Percentiles rank a stretch among this genome's conserved stretches.
These are phyloP conservation scores for Silene latifolia DNA, from an alignment of 148 eudicot genomes.

Conservation along the genomic window DNA sequence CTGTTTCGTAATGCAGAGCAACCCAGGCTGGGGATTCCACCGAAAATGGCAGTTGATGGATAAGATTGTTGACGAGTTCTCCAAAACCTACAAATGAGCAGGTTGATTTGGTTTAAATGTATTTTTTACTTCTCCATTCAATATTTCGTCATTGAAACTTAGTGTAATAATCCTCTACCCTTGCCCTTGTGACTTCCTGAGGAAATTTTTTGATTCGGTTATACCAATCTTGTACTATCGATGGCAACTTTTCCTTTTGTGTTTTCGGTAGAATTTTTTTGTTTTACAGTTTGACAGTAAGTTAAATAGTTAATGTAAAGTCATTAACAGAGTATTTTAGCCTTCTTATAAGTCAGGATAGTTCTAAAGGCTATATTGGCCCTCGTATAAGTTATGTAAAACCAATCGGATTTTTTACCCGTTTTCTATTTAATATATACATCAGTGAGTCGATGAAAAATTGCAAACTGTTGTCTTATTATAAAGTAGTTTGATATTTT, in stretches of 20 bases:
- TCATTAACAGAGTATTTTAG: not conserved
- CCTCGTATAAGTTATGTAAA: no score
- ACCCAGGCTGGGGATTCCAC: slow-evolving; percentile 96
- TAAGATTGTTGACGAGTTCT: slow-evolving; percentile 58
- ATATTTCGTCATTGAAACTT: not conserved
- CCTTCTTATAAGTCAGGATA: no score
- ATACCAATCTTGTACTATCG: not conserved
- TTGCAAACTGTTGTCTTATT: no score
- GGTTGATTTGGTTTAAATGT: slow-evolving; percentile 1
- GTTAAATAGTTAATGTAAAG: not conserved
- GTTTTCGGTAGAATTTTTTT: not conserved
- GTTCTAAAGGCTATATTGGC: no score
- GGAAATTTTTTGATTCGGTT: not conserved
- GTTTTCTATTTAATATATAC: no score
- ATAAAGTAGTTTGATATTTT: no score
- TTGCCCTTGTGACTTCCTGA: not conserved
- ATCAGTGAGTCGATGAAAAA: no score
- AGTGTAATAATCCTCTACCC: slow-evolving; percentile 2
- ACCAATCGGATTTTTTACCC: no score
- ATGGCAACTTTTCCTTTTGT: not conserved
- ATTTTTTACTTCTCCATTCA: not conserved
- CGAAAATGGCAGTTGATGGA: slow-evolving; percentile 87
- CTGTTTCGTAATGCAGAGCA: slow-evolving; percentile 60
- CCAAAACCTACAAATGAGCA: slow-evolving; percentile 60
- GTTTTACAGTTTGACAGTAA: not conserved